Percentiles rank a stretch among this genome's conserved stretches.
These are phyloP conservation scores for Ligustrum vulgare DNA, from an alignment of 257 asterid species.

Conservation along the genomic window DNA sequence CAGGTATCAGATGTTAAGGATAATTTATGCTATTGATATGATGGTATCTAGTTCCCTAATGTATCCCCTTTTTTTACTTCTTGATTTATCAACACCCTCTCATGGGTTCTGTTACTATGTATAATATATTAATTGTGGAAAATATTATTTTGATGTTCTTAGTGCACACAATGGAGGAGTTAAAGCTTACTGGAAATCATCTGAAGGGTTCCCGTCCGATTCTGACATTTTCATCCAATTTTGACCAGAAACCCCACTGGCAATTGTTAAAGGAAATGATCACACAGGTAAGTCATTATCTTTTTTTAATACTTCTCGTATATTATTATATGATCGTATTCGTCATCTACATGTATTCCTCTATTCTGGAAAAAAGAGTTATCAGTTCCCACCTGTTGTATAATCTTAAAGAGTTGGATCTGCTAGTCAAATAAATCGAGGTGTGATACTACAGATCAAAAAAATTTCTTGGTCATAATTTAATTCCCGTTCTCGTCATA, in stretches of 20 bases:
- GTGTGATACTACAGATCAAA: not conserved
- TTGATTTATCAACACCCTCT: not conserved
- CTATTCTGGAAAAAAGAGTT: not conserved
- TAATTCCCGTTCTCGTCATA: not conserved
- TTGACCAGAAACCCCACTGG: conserved; percentile 70
- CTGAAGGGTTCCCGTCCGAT: conserved; percentile 75
- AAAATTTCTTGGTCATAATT: not conserved
- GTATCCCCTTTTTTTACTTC: not conserved
- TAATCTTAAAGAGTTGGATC: not conserved
- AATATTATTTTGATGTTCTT: conserved; percentile 14
- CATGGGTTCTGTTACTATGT: not conserved
- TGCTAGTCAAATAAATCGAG: not conserved
- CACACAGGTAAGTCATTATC: conserved; percentile 42
- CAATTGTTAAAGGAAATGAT: conserved; percentile 68
- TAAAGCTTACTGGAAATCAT: conserved; percentile 97
- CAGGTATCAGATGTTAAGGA: conserved; percentile 45
- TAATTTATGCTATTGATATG: not conserved
- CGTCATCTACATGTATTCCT: not conserved
- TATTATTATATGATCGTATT: not conserved
- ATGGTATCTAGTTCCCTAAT: not conserved
- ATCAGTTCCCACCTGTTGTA: not conserved
- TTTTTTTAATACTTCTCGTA: not conserved
- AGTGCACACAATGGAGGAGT: conserved; percentile 98
- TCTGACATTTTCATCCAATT: conserved; percentile 64
- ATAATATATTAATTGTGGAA: conserved; percentile 13